Base-by-base conservation (phyloP, 2,329 filamentous ascomycete genomes). In the Thyridium curvatum region DNA sequence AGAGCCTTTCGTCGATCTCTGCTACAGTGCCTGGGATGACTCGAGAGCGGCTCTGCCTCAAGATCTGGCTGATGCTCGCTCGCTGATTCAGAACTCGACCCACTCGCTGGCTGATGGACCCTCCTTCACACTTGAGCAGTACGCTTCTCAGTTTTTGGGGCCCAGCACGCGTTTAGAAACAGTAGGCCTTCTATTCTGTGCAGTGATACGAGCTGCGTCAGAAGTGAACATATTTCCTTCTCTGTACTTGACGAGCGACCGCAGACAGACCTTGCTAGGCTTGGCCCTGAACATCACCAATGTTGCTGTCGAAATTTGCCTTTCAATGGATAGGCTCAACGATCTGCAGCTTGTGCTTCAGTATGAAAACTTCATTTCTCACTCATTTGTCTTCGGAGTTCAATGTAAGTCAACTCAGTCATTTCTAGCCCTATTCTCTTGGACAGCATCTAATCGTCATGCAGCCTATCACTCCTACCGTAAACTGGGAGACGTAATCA, bases 391-490 rank as follows among this genome's bases (percentile, higher is more conserved):
- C 2, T 55, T 66, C 42, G 65, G 66, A 8, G 65, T 68, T 39
- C 63, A 67, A 41, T 67, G 64, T 68, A 48, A 48, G 58, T 46
- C n/a, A 12, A 9, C 18, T 39, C 12, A 26, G 30, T 15, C 37
- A 21, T 8, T 34, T n/a, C 33, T 18, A 6, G 6, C 21, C 21
- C 21, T 26, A 10, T 10, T 26, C 21, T 26, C n/a, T 26, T 6
- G 10, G 6, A 26, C 10, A 26, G 6, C 6, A 6, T 26, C 21
- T 26, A 6, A 26, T 10, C 6, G 6, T 10, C 10, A 26, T 10
- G 21, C 37, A 67, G 68, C 66, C 41, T 70, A 68, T 32, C 56
- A 61, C 33, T 65, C 66, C 4, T 72, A 68, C 68, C 58, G 66
- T 34, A 60, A 59, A 28, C 52, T 72, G 2, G 66, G 68, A 17